A percentile compares a stretch with the other conserved stretches of the same genome.
Conservation (phyloP, 2,329 filamentous ascomycete genomes). For the Diplodia corticola region DNA sequence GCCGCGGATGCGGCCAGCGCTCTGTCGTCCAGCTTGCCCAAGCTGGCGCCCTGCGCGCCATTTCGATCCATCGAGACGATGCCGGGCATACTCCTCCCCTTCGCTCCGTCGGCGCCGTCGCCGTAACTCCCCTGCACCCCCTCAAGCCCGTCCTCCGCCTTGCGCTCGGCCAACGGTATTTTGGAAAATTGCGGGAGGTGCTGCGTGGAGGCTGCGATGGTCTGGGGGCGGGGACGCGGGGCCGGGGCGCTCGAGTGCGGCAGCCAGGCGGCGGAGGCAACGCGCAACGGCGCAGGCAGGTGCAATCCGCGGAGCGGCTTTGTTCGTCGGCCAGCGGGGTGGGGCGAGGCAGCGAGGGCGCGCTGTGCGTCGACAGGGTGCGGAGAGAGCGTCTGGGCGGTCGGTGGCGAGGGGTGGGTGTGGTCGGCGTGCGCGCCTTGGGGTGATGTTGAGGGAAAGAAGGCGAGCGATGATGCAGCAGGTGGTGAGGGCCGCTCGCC, state of each 20-base stretch:
- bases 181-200: conserved; percentile 14
- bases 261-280: conserved; percentile 16
- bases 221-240: conserved; percentile 13
- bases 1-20: background rate
- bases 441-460: conserved; percentile 15
- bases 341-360: background rate
- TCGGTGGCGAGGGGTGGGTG: background rate
- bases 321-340: conserved; percentile 3
- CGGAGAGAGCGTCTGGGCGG: background rate
- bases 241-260: conserved; percentile 12
- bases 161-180: conserved; percentile 23
- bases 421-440: conserved; percentile 3
- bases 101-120: conserved; percentile 35
- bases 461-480: conserved; percentile 11
- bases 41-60: conserved; percentile 39
- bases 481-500: conserved; percentile 19
- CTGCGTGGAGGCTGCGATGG: conserved; percentile 1
- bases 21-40: conserved; percentile 25
- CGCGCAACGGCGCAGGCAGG: conserved; percentile 20
- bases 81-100: conserved; percentile 48
- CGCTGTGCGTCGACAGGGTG: background rate
- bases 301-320: conserved; percentile 14
- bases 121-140: conserved; percentile 29
- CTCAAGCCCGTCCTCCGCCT: conserved; percentile 21
- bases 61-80: conserved; percentile 51